Evolutionary conservation across 495 filamentous ascomycete species (phyloP).

Genomic region (Amphirosellinia nigrospora): DNA sequence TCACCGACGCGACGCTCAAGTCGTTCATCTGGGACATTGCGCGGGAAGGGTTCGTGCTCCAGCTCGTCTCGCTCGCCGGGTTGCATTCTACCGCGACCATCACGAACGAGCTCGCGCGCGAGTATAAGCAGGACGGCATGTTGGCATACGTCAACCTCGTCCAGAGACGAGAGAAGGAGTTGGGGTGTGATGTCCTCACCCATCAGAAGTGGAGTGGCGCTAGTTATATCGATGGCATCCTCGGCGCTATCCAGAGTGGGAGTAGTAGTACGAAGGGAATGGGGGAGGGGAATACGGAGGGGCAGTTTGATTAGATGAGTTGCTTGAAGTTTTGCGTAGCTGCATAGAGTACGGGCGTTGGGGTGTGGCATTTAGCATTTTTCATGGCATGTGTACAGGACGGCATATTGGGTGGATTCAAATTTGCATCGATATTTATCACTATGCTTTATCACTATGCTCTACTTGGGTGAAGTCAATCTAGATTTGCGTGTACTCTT

Average conservation of each 20-base stretch:
- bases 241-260: constrained; percentile 91
- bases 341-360: constrained; percentile 4
- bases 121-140: constrained; percentile 92
- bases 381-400: not conserved
- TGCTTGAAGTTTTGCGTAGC: not conserved
- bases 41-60: constrained; percentile 89
- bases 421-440: not conserved
- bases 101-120: constrained; percentile 79
- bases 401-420: constrained; percentile 9
- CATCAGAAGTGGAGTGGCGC: constrained; percentile 99
- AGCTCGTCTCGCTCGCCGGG: constrained; percentile 90
- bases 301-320: constrained; percentile 52
- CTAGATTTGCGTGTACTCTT: not conserved
- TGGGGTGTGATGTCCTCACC: constrained; percentile 92
- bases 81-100: constrained; percentile 89
- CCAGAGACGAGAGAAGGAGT: constrained; percentile 86
- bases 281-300: constrained; percentile 82
- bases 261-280: constrained; percentile 82
- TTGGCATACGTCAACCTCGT: constrained; percentile 91
- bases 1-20: constrained; percentile 76
- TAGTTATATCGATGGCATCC: constrained; percentile 87
- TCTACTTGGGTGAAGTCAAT: not conserved
- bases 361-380: constrained; percentile 6
- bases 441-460: too few species aligned
- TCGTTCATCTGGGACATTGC: constrained; percentile 96